Evolutionary conservation across 106 monocot species (phyloP).

Genomic region (Triglochin maritima): DNA sequence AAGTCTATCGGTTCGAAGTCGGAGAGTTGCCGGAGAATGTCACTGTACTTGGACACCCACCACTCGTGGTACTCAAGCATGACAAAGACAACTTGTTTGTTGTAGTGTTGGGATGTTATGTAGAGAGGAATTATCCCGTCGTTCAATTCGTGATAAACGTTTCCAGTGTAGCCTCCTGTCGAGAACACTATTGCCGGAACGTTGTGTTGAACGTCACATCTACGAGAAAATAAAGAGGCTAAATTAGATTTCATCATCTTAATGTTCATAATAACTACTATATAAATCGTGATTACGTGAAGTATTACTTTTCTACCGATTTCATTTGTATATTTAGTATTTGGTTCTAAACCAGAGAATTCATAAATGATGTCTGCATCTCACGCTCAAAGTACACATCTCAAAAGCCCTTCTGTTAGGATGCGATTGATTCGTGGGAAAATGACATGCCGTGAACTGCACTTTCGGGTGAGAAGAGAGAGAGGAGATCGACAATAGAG

Average conservation of each 20-base stretch:
- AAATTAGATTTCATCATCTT: slow-evolving; percentile 37
- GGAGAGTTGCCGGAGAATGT: slow-evolving; percentile 51
- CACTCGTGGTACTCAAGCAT: slow-evolving; percentile 62
- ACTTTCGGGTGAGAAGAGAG: too few species aligned
- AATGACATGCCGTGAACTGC: too few species aligned
- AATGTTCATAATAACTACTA: slow-evolving; percentile 11
- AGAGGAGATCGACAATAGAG: too few species aligned
- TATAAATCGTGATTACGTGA: too few species aligned
- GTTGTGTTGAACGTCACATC: slow-evolving; percentile 51
- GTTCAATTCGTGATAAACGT: slow-evolving; percentile 97
- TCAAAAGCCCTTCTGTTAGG: too few species aligned
- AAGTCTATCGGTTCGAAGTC: slow-evolving; percentile 54
- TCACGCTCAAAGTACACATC: too few species aligned
- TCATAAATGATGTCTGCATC: too few species aligned
- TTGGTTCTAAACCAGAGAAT: too few species aligned
- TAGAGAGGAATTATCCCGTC: slow-evolving; percentile 79
- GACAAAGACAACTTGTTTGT: slow-evolving; percentile 45
- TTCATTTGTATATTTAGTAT: too few species aligned
- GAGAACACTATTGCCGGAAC: slow-evolving; percentile 78
- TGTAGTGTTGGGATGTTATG: slow-evolving; percentile 49
- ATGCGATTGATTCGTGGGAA: too few species aligned
- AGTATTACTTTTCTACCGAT: too few species aligned
- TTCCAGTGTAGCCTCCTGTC: slow-evolving; percentile 93
- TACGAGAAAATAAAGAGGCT: not conserved
- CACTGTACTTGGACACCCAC: slow-evolving; percentile 74